Conservation (phyloP, 2,329 filamentous ascomycete species). For the Colletotrichum lindemuthianum region DNA sequence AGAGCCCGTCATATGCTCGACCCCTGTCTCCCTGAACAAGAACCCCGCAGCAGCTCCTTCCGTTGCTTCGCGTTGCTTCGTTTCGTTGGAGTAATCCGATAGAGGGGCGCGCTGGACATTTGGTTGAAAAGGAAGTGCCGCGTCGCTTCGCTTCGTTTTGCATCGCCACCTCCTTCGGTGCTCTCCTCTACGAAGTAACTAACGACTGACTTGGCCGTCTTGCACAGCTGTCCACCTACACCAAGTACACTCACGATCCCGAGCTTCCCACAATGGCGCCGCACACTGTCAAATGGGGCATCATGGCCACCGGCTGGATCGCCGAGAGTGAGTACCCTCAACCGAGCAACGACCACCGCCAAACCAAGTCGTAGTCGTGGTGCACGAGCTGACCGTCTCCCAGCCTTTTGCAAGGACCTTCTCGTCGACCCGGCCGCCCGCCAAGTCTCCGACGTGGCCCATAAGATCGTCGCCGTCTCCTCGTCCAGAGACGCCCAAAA, state of each 20-base stretch:
- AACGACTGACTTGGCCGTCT: not conserved
- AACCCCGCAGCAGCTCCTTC: conserved; percentile 32
- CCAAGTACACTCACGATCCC: not conserved
- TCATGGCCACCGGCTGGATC: conserved; percentile 69
- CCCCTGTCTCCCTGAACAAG: conserved; percentile 7
- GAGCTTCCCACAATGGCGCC: conserved; percentile 53
- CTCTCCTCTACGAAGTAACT: not conserved
- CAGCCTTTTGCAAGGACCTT: conserved; percentile 80
- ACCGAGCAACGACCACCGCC: not conserved
- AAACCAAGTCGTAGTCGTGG: not conserved
- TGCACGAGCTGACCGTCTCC: not conserved
- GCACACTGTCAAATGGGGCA: conserved; percentile 66
- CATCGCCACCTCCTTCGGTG: not conserved
- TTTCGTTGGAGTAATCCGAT: not conserved
- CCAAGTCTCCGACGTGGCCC: conserved; percentile 76
- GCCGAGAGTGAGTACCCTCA: conserved; percentile 60
- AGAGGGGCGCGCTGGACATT: conserved; percentile 20
- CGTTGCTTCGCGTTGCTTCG: not conserved
- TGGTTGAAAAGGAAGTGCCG: conserved; percentile 20
- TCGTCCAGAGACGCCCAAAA: conserved; percentile 78
- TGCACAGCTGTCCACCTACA: no score
- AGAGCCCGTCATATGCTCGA: not conserved
- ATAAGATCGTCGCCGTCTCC: conserved; percentile 82
- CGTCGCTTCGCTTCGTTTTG: conserved; percentile 1
- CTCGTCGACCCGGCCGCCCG: conserved; percentile 77